Evolutionary conservation across 208 protist species (phyloP), one percentile per base, ranked within the genome.

Genomic region (Vickermania ingenoplastis): DNA sequence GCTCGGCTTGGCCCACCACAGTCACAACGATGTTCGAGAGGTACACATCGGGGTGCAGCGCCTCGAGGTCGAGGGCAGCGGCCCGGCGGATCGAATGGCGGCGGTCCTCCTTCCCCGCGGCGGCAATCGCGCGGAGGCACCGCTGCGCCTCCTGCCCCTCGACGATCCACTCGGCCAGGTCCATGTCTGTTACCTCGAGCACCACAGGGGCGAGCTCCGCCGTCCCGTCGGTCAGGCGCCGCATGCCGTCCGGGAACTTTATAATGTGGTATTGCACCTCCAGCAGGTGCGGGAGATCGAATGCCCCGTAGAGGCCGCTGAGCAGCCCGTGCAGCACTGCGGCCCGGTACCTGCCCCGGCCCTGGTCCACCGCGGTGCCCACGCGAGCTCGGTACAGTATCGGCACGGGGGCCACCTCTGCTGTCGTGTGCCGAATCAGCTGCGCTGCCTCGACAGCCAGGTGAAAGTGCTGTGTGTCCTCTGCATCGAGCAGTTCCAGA

Each of bases 211-310:
- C 69, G 21, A 89, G 26, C 1, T 30, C 66, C 30, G 24, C 70
- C n/a, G 60, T 67, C 45, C 82, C 71, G 50, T 88, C 79, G 31
- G 72, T 86, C 13, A 86, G 56, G 25, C 81, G 81, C 7, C 61
- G 65, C 51, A 83, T 70, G 26, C 81, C 85, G 53, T 84, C 81
- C 1, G 79, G 65, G 54, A 75, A 87, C 63, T 77, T 66, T 52
- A 84, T 75, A 25, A 72, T 58, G 53, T 64, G 74, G 60, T 58
- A 72, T 24, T 63, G 29, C 25, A 69, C 21, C 49, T 76, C 56
- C 17, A 81, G 28, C 50, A 79, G 70, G 17, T 79, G 51, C n/a
- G 21, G 30, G 11, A 67, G 17, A 25, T 57, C 48, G 26, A 57
- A 31, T 3, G 31, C 36, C 36, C 11, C 17, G 36, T 17, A n/a